Evolutionary conservation across 768 basidiomycete genomes (phyloP).

Genomic region (Mycena indigotica): DNA sequence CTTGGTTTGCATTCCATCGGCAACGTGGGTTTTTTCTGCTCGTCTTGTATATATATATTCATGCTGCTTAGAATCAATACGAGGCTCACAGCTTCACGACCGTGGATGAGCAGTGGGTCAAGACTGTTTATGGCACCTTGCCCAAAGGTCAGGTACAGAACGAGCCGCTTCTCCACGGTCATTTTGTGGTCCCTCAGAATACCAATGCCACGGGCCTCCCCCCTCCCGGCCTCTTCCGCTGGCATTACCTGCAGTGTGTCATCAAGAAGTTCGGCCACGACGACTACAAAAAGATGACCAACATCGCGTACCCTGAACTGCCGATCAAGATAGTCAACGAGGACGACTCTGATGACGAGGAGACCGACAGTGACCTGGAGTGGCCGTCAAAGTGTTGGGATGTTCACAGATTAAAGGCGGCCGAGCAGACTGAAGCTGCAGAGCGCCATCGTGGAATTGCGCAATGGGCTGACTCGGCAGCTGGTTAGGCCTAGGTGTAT

Average conservation of each 20-base stretch:
- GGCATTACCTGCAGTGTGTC: neutral
- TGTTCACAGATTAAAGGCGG: neutral
- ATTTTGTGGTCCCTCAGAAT: neutral
- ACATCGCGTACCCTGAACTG: neutral
- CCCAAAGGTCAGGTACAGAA: neutral
- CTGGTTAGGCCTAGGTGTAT: no score
- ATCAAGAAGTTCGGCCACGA: neutral
- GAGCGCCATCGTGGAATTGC: neutral
- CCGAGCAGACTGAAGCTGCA: neutral
- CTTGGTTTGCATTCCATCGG: neutral
- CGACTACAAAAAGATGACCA: neutral
- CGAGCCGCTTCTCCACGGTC: neutral
- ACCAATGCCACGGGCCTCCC: neutral
- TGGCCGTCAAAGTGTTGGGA: neutral
- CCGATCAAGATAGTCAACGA: neutral
- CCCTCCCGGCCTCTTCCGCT: neutral
- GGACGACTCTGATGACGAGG: neutral
- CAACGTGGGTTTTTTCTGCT: neutral
- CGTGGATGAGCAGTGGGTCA: neutral
- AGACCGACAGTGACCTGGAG: neutral
- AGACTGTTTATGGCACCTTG: neutral
- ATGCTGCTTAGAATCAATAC: neutral
- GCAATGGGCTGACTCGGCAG: neutral
- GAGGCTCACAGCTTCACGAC: neutral
- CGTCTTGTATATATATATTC: neutral